Base-by-base conservation (phyloP, 305 asterid species). In the Fraxinus angustifolia region DNA sequence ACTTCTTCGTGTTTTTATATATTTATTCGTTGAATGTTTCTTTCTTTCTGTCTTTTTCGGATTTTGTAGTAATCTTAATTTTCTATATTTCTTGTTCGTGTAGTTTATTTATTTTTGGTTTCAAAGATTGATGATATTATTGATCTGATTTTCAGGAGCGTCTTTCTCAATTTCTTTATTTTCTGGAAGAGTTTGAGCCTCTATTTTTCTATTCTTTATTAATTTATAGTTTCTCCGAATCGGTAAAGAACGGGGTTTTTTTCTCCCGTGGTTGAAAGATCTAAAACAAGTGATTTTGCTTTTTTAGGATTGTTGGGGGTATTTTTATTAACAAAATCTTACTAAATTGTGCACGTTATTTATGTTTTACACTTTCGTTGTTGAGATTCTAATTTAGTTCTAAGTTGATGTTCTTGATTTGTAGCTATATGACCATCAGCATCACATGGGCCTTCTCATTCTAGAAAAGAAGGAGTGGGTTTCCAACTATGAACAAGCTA, bases 381-480 rank as follows among this genome's bases (percentile, higher is more conserved):
- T 79, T 45, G 30, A 3, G 26, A 26, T 33, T 45, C 60, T 50
- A 50, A 50, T 50, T 50, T 50, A 50, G 21, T 50, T 50, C 4
- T 16, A 50, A 50, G 60, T 16, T 65, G 21, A 56, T 73, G 70
- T 79, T 78, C 28, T 65, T 70, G 45, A 68, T 16, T 60, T 33
- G 12, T 82, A 96, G 99, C 78, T 94, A 70, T 87, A 93, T 74
- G 97, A 94, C 7, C 94, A 91, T 85, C 98, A 96, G 81, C 91
- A 96, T 88, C 99, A 94, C 48, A 94, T 96, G 99, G 99, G 99
- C 16, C 91, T 96, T 86, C 93, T 94, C 77, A 86, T 96, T 80
- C 28, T 96, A 91, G 99, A 96, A 82, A 92, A 83, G 75, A 96
- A 94, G 83, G 94, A 94, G 6, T 93, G 98, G 97, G 86, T 84